Conservation (phyloP, 257 asterid species). For the Ocimum tenuiflorum region DNA sequence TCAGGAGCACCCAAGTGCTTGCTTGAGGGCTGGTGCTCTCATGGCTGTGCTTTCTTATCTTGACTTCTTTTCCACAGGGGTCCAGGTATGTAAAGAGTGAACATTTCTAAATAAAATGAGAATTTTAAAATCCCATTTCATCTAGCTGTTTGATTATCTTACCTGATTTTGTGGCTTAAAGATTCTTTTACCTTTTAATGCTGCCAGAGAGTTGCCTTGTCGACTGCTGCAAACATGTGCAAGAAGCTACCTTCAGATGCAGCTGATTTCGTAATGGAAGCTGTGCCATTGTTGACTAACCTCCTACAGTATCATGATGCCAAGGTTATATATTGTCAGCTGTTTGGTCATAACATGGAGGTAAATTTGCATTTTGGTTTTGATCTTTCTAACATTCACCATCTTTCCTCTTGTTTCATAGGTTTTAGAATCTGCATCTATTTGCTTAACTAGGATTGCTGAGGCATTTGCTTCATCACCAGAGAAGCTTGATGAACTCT, state of each 20-base stretch:
- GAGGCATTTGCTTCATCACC: slow-evolving; percentile 96
- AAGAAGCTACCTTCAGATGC: slow-evolving; percentile 98
- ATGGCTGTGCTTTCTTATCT: slow-evolving; percentile 99
- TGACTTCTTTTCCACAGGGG: slow-evolving; percentile 97
- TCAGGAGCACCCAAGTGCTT: slow-evolving; percentile 96
- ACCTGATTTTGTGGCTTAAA: background rate
- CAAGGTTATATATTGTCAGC: slow-evolving; percentile 42
- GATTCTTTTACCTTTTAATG: background rate
- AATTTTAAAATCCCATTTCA: background rate
- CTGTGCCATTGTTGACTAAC: slow-evolving; percentile 93
- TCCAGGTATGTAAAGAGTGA: slow-evolving; percentile 55
- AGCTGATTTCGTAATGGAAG: slow-evolving; percentile 97
- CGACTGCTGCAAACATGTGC: slow-evolving; percentile 99
- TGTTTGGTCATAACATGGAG: background rate
- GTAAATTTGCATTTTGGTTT: background rate
- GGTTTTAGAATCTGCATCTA: slow-evolving; percentile 96
- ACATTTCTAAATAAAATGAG: slow-evolving; percentile 4
- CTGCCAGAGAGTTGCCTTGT: slow-evolving; percentile 83
- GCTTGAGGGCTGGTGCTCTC: slow-evolving; percentile 96
- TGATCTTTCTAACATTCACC: background rate
- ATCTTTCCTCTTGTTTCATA: slow-evolving; percentile 21
- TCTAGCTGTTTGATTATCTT: background rate
- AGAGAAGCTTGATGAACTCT: slow-evolving; percentile 88
- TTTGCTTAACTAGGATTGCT: slow-evolving; percentile 95
- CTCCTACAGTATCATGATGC: slow-evolving; percentile 97